Percentiles rank a stretch among this genome's conserved stretches.
These are phyloP conservation scores for Viridothelium virens DNA, from an alignment of 495 filamentous ascomycete genomes.

Conservation along the genomic window DNA sequence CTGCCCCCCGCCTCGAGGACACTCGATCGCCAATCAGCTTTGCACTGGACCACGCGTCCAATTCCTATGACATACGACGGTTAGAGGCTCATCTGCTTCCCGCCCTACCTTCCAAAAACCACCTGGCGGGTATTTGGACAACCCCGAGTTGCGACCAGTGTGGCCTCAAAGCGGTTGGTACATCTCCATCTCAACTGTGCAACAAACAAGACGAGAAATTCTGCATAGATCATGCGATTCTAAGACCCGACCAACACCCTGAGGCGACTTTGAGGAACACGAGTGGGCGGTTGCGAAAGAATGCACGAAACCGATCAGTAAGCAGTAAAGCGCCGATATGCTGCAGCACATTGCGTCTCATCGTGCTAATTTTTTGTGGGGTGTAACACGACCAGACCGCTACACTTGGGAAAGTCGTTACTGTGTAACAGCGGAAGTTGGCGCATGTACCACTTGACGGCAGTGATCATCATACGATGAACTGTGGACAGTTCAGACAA, in stretches of 20 bases:
- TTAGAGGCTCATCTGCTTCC: not conserved
- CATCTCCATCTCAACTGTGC: too few relatives aligned
- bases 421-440: not conserved
- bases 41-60: too few relatives aligned
- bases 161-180: too few relatives aligned
- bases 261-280: not conserved
- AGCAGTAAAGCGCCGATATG: not conserved
- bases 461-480: not conserved
- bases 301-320: not conserved
- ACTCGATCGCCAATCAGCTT: too few relatives aligned
- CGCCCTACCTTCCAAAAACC: not conserved
- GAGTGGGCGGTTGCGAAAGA: not conserved
- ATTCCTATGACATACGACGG: not conserved
- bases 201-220: too few relatives aligned
- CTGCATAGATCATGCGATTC: not conserved
- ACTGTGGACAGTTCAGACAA: not conserved
- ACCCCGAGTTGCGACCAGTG: not conserved
- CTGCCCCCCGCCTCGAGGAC: too few relatives aligned
- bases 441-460: not conserved
- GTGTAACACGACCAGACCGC: conserved; percentile 1
- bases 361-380: not conserved
- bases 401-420: not conserved
- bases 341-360: conserved; percentile 4
- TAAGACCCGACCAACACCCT: not conserved
- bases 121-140: not conserved